Evolutionary conservation across 306 rosid species (phyloP).

Genomic region (Vigna unguiculata): DNA sequence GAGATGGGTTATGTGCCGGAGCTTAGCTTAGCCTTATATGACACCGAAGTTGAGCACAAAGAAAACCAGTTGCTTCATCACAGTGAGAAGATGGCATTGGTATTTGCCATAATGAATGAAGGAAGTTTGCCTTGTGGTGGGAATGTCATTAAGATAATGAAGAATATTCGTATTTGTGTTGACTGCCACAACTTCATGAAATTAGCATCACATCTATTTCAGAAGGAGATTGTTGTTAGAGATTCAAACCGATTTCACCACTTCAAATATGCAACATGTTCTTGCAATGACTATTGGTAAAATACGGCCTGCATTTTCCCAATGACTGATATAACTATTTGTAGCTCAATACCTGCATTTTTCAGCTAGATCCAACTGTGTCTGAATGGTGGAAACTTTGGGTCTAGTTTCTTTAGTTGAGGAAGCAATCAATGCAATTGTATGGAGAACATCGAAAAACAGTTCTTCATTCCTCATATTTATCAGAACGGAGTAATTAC

Average conservation of each 20-base stretch:
- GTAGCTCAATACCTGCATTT: conserved; percentile 44
- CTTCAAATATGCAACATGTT: conserved; percentile 71
- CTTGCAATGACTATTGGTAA: conserved; percentile 88
- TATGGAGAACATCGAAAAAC: conserved; percentile 55
- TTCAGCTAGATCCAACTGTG: background rate
- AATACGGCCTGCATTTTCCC: conserved; percentile 23
- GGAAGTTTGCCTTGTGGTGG: conserved; percentile 46
- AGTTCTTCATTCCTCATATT: conserved; percentile 15
- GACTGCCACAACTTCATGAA: conserved; percentile 95
- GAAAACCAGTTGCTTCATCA: conserved; percentile 82
- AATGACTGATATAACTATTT: conserved; percentile 54
- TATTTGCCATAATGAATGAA: conserved; percentile 71
- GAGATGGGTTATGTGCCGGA: conserved; percentile 86
- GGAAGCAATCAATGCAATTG: conserved; percentile 60
- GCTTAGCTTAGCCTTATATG: conserved; percentile 68
- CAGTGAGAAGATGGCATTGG: conserved; percentile 91
- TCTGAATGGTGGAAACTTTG: conserved; percentile 32
- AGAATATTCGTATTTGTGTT: conserved; percentile 90
- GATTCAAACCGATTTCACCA: conserved; percentile 93
- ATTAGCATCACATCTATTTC: conserved; percentile 64
- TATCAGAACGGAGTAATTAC: conserved; percentile 8
- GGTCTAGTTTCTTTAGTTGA: conserved; percentile 60
- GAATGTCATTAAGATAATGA: conserved; percentile 69
- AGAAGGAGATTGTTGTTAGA: conserved; percentile 80
- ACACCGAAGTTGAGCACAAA: conserved; percentile 79